Evolutionary conservation across 495 filamentous ascomycete genomes (phyloP).

Genomic region (Aspergillus hancockii): DNA sequence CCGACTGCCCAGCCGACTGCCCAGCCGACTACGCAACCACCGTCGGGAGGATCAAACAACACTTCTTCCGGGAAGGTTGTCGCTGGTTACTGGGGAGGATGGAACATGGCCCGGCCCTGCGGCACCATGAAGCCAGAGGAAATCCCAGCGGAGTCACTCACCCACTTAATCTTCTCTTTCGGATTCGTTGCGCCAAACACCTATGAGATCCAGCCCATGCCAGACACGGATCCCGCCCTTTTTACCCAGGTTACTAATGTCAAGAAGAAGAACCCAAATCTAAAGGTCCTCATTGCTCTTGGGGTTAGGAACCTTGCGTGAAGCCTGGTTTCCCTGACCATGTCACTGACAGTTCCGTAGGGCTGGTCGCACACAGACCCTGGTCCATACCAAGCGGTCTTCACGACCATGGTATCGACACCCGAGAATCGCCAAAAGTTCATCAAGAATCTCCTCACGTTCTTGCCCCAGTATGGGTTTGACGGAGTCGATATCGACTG

Average conservation of each 20-base stretch:
- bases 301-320: background rate
- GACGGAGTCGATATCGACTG: slow-evolving; percentile 53
- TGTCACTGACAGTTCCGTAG: background rate
- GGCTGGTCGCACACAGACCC: slow-evolving; percentile 16
- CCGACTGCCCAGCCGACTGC: background rate
- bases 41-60: background rate
- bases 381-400: background rate
- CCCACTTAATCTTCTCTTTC: slow-evolving; percentile 12
- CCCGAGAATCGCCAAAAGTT: slow-evolving; percentile 34
- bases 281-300: slow-evolving; percentile 4
- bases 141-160: slow-evolving; percentile 13
- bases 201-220: slow-evolving; percentile 8
- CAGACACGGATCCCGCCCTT: background rate
- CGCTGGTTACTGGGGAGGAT: slow-evolving; percentile 16
- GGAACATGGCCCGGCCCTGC: slow-evolving; percentile 1
- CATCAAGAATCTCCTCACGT: slow-evolving; percentile 31
- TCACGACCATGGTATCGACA: slow-evolving; percentile 22
- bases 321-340: no score
- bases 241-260: slow-evolving; percentile 3
- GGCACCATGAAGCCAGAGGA: slow-evolving; percentile 6
- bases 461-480: slow-evolving; percentile 46
- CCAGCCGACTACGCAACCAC: no score
- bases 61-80: background rate
- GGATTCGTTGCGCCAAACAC: slow-evolving; percentile 8
- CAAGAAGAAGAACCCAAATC: slow-evolving; percentile 4